Evolutionary conservation across 108 stramenopile genomes (phyloP).

Genomic region (Chaetoceros muelleri): DNA sequence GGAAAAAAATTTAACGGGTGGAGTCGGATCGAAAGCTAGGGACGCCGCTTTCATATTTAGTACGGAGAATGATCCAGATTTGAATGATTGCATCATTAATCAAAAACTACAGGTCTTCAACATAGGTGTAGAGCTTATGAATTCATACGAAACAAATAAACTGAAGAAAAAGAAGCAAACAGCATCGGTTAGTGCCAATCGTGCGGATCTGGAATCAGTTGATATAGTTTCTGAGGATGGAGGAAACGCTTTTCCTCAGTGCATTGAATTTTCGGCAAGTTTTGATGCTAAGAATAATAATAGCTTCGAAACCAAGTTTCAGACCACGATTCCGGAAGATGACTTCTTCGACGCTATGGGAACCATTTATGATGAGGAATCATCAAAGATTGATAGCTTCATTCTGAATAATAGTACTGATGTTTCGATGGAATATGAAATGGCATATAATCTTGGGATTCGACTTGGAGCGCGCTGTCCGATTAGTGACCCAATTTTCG

Average conservation of each 20-base stretch:
- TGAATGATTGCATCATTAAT: slow-evolving; percentile 62
- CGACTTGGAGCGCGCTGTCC: slow-evolving; percentile 74
- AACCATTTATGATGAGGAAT: not conserved
- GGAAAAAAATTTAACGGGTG: not conserved
- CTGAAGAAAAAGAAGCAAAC: slow-evolving; percentile 10
- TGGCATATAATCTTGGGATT: not conserved
- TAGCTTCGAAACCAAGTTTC: too few species aligned
- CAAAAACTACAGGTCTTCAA: slow-evolving; percentile 84
- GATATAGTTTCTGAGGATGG: slow-evolving; percentile 2
- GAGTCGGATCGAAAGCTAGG: not conserved
- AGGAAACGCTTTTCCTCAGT: slow-evolving; percentile 16
- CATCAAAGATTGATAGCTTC: too few species aligned
- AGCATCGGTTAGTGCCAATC: not conserved
- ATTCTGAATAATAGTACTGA: not conserved
- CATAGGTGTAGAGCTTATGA: slow-evolving; percentile 62
- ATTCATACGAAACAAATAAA: slow-evolving; percentile 32
- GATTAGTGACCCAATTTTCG: slow-evolving; percentile 31
- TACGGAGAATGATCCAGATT: slow-evolving; percentile 59
- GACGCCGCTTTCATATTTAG: slow-evolving; percentile 28
- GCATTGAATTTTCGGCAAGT: too few species aligned
- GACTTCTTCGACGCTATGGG: slow-evolving; percentile 8
- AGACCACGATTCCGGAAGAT: slow-evolving; percentile 18
- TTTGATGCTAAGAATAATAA: too few species aligned
- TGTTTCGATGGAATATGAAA: not conserved
- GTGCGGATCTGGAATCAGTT: slow-evolving; percentile 9